These are phyloP conservation scores for Keithomyces neogunnii DNA, from an alignment of 2,329 filamentous ascomycete genomes.

Conservation along the genomic window DNA sequence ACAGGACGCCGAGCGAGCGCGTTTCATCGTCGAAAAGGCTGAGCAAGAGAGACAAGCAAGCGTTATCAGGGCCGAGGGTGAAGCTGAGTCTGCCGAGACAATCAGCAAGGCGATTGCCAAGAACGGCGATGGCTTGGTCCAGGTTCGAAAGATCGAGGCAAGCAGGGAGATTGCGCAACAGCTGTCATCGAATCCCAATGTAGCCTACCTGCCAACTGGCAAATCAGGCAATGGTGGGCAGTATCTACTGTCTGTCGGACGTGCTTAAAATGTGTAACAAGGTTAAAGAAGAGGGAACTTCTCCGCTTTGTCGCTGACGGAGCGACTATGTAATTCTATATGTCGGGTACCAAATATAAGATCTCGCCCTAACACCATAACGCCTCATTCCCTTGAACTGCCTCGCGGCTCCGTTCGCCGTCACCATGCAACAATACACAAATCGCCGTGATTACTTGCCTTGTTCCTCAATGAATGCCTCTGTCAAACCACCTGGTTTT, in stretches of 20 bases:
- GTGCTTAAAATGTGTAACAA: slow-evolving; percentile 21
- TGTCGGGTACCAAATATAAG: slow-evolving; percentile 6
- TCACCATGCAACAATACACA: neutral
- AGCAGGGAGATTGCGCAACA: slow-evolving; percentile 92
- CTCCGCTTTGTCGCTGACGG: slow-evolving; percentile 12
- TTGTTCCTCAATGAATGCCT: slow-evolving; percentile 27
- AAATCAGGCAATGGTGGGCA: slow-evolving; percentile 50
- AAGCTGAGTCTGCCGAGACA: slow-evolving; percentile 92
- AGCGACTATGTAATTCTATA: slow-evolving; percentile 28
- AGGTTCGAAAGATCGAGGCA: slow-evolving; percentile 96
- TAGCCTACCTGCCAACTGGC: slow-evolving; percentile 82
- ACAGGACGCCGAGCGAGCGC: slow-evolving; percentile 93
- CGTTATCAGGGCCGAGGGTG: slow-evolving; percentile 95
- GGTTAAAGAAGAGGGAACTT: neutral
- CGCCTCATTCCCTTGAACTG: neutral
- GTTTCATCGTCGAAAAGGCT: slow-evolving; percentile 97
- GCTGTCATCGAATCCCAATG: slow-evolving; percentile 83
- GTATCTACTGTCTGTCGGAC: slow-evolving; percentile 45
- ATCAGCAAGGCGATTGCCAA: slow-evolving; percentile 92
- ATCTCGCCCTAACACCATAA: neutral
- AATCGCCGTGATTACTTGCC: neutral
- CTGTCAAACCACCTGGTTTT: slow-evolving; percentile 23
- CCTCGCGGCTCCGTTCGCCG: neutral
- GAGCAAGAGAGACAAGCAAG: slow-evolving; percentile 98
- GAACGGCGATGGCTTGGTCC: slow-evolving; percentile 84